Evolutionary conservation across 768 basidiomycete species (phyloP).

Genomic region (Tricholomella constricta): DNA sequence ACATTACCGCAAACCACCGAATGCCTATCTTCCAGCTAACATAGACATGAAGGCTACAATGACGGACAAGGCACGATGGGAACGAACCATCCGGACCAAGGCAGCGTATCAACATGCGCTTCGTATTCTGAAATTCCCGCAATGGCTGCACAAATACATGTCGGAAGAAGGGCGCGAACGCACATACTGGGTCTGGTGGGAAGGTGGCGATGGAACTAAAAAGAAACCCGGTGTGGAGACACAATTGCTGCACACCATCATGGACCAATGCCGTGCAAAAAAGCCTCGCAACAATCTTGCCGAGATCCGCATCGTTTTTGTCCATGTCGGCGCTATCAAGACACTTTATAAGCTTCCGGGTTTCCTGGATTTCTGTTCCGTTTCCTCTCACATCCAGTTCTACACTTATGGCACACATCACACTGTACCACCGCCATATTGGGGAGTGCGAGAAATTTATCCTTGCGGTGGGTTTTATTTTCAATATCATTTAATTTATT

Average conservation of each 20-base stretch:
- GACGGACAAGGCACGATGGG: slow-evolving; percentile 21
- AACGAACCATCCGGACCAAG: slow-evolving; percentile 22
- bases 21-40: slow-evolving; percentile 14
- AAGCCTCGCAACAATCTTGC: slow-evolving; percentile 39
- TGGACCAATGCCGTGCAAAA: slow-evolving; percentile 45
- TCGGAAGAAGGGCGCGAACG: slow-evolving; percentile 29
- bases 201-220: slow-evolving; percentile 30
- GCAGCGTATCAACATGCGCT: slow-evolving; percentile 40
- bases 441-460: slow-evolving; percentile 70
- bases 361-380: slow-evolving; percentile 47
- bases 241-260: slow-evolving; percentile 39
- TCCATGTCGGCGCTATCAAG: slow-evolving; percentile 60
- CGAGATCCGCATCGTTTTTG: slow-evolving; percentile 54
- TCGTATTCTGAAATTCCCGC: slow-evolving; percentile 50
- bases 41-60: slow-evolving; percentile 21
- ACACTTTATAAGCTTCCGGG: slow-evolving; percentile 50
- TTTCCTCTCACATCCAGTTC: slow-evolving; percentile 53
- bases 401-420: slow-evolving; percentile 70
- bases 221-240: slow-evolving; percentile 43
- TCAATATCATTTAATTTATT: background rate
- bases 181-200: slow-evolving; percentile 53
- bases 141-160: slow-evolving; percentile 49
- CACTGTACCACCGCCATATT: slow-evolving; percentile 47
- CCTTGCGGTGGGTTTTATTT: slow-evolving; percentile 53
- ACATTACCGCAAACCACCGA: slow-evolving; percentile 26